Percentiles rank a stretch among this genome's conserved stretches.
Conservation (phyloP, 495 filamentous ascomycete genomes). For the Cercophora scortea region DNA sequence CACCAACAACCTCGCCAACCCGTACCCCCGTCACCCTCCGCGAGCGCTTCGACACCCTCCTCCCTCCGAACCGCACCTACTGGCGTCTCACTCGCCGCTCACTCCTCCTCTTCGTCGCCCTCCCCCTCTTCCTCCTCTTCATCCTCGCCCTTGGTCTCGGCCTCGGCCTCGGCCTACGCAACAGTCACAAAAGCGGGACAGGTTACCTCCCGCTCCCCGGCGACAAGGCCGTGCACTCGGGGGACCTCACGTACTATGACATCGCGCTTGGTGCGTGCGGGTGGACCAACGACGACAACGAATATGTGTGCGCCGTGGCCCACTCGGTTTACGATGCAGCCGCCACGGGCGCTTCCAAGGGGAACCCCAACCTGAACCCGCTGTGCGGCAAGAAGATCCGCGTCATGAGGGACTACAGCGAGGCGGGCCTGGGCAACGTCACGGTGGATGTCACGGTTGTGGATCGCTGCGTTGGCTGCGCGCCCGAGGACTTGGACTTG, state of each 20-base stretch:
- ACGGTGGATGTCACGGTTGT: constrained; percentile 64
- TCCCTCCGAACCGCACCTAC: not conserved
- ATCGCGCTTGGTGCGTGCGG: constrained; percentile 68
- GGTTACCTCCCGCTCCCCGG: constrained; percentile 47
- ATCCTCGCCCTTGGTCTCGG: constrained; percentile 22
- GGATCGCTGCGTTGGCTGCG: constrained; percentile 65
- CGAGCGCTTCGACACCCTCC: not conserved
- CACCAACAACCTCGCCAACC: no score
- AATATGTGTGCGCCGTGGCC: constrained; percentile 60
- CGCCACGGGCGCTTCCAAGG: not conserved
- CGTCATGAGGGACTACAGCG: constrained; percentile 36
- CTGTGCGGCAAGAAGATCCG: constrained; percentile 60
- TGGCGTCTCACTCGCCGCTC: constrained; percentile 26
- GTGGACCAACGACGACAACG: constrained; percentile 37
- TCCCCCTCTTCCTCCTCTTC: constrained; percentile 11
- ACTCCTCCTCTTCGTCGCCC: constrained; percentile 24
- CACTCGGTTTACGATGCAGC: constrained; percentile 58
- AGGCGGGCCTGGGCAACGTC: constrained; percentile 22
- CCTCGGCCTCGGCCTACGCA: constrained; percentile 23
- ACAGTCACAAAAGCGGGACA: not conserved
- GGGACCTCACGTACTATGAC: constrained; percentile 65
- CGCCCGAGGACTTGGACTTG: constrained; percentile 59
- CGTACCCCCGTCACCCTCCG: not conserved
- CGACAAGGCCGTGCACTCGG: constrained; percentile 38
- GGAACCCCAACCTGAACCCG: constrained; percentile 60